phyloP scores from a whole-genome alignment of 768 basidiomycete genomes.

The Serendipita sp. region DNA sequence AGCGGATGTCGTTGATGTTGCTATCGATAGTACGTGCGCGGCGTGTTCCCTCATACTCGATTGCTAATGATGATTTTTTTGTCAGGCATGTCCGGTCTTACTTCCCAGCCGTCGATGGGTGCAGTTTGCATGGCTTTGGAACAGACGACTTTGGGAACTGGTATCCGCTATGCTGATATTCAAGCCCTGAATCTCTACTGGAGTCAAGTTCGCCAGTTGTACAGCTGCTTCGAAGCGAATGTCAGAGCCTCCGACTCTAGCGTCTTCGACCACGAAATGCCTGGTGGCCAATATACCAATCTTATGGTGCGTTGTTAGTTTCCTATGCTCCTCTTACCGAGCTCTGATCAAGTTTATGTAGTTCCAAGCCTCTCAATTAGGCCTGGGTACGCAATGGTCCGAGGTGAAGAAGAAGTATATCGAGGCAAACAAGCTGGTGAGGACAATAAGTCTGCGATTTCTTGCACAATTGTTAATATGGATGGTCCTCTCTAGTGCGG shows the following conservation, averaged over 20 bases:
- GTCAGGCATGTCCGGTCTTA: constrained; percentile 94
- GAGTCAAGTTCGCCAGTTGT: constrained; percentile 91
- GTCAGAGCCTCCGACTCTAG: constrained; percentile 94
- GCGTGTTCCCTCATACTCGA: background rate
- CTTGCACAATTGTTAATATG: background rate
- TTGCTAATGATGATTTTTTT: constrained; percentile 14
- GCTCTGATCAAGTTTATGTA: constrained; percentile 24
- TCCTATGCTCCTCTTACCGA: background rate
- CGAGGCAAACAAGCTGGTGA: constrained; percentile 86
- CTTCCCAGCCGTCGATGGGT: constrained; percentile 98
- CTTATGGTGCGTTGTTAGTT: constrained; percentile 50
- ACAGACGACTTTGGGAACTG: constrained; percentile 84
- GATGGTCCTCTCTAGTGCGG: constrained; percentile 55
- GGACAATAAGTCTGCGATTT: constrained; percentile 16
- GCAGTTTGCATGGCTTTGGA: constrained; percentile 90
- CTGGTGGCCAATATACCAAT: constrained; percentile 91
- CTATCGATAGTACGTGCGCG: constrained; percentile 74
- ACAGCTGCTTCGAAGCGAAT: constrained; percentile 95
- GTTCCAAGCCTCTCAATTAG: constrained; percentile 98
- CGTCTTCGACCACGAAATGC: constrained; percentile 99
- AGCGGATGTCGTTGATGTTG: constrained; percentile 94
- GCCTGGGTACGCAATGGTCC: constrained; percentile 92
- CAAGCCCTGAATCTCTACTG: constrained; percentile 96
- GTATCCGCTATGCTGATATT: constrained; percentile 92
- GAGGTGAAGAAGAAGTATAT: constrained; percentile 98